phyloP scores from a whole-genome alignment of 257 asterid genomes.

The Solanum bulbocastanum region DNA sequence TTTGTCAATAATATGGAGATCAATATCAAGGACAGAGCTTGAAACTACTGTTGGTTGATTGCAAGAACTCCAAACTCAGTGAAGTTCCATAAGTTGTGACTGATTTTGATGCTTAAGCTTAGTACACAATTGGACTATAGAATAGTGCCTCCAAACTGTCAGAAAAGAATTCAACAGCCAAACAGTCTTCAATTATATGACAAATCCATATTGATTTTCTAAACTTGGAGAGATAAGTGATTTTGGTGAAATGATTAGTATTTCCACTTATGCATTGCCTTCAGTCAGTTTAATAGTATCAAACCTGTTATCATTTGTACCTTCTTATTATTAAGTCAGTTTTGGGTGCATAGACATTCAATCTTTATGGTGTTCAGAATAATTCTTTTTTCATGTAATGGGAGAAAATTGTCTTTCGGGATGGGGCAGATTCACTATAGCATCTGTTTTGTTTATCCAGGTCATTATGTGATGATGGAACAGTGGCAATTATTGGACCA shows the following conservation, averaged over 20 bases:
- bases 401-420: not conserved
- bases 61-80: not conserved
- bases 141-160: not conserved
- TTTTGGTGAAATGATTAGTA: not conserved
- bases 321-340: not conserved
- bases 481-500: slow-evolving; percentile 91
- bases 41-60: not conserved
- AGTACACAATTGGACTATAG: not conserved
- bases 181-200: not conserved
- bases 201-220: not conserved
- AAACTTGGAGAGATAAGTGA: not conserved
- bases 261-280: not conserved
- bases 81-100: not conserved
- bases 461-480: slow-evolving; percentile 76
- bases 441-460: slow-evolving; percentile 30
- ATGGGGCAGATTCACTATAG: not conserved
- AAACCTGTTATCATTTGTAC: not conserved
- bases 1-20: not conserved
- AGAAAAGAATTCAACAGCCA: not conserved
- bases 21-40: not conserved
- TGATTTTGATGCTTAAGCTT: not conserved
- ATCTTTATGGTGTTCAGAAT: slow-evolving; percentile 2
- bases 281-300: not conserved
- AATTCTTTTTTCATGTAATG: not conserved
- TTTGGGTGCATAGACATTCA: not conserved